Conservation (phyloP, 805 yeast genomes). For the Suhomyces sp. region DNA sequence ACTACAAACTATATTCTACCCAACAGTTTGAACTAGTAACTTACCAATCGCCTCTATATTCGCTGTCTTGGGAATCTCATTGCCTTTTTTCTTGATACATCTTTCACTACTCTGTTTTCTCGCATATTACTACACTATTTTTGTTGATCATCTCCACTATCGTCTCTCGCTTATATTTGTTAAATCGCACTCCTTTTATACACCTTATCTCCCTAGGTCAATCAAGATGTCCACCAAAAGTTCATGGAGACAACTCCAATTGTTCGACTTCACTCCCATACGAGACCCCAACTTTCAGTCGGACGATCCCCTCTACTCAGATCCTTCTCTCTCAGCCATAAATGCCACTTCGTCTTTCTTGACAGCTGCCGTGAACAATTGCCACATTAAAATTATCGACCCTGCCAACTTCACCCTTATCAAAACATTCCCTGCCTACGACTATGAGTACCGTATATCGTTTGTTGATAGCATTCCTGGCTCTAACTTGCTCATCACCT, state of each 20-base stretch:
- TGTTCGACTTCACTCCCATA: constrained; percentile 80
- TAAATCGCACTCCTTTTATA: not conserved
- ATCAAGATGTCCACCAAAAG: not conserved
- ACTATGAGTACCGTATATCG: constrained; percentile 60
- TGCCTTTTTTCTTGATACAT: not conserved
- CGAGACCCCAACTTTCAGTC: constrained; percentile 74
- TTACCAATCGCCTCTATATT: not conserved
- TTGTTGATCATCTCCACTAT: not conserved
- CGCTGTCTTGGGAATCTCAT: not conserved
- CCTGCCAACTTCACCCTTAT: constrained; percentile 46
- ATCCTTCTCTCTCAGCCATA: constrained; percentile 65
- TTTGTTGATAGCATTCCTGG: constrained; percentile 48
- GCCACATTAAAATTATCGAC: constrained; percentile 52
- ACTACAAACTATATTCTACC: not conserved
- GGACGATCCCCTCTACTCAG: constrained; percentile 69
- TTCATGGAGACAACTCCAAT: constrained; percentile 80
- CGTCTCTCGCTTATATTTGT: not conserved
- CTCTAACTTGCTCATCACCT: constrained; percentile 58
- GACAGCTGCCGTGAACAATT: constrained; percentile 56
- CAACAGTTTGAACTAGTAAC: no score
- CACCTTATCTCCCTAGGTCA: not conserved
- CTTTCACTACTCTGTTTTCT: not conserved
- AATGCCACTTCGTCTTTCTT: constrained; percentile 55
- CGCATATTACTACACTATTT: not conserved
- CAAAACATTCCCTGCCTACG: constrained; percentile 61